phyloP scores from a whole-genome alignment of 1,284 basidiomycete genomes.

The Hemileia vastatrix region DNA sequence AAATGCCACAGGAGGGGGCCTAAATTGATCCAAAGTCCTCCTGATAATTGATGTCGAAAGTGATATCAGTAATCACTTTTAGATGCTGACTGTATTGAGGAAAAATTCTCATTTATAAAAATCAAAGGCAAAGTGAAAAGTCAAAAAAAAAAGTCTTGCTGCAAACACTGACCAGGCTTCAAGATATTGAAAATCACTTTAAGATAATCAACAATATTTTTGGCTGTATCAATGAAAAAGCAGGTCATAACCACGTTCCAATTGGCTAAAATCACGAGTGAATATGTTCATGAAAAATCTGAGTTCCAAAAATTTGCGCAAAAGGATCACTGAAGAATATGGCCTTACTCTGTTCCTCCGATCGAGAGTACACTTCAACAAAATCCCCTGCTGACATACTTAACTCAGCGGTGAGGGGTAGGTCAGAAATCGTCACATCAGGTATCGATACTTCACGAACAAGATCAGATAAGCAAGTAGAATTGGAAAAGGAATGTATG shows the following conservation, averaged over 20 bases:
- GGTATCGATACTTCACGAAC: constrained; percentile 64
- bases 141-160: too few species aligned
- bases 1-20: constrained; percentile 94
- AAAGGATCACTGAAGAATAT: too few species aligned
- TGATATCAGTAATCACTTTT: not conserved
- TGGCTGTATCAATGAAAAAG: constrained; percentile 95
- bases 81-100: not conserved
- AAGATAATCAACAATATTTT: constrained; percentile 83
- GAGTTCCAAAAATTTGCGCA: too few species aligned
- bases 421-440: constrained; percentile 65
- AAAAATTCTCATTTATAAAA: constrained; percentile 52
- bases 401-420: constrained; percentile 58
- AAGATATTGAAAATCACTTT: constrained; percentile 69
- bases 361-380: constrained; percentile 71
- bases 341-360: constrained; percentile 46
- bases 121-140: too few species aligned
- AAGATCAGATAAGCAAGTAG: constrained; percentile 53
- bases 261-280: constrained; percentile 50
- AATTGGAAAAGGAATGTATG: constrained; percentile 79
- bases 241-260: constrained; percentile 90
- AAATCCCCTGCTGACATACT: constrained; percentile 86
- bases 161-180: constrained; percentile 63
- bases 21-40: constrained; percentile 39
- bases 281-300: too few species aligned
- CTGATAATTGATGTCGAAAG: not conserved